phyloP scores from a whole-genome alignment of 192 early-diverging fungal species.

The Coemansia sp. region DNA sequence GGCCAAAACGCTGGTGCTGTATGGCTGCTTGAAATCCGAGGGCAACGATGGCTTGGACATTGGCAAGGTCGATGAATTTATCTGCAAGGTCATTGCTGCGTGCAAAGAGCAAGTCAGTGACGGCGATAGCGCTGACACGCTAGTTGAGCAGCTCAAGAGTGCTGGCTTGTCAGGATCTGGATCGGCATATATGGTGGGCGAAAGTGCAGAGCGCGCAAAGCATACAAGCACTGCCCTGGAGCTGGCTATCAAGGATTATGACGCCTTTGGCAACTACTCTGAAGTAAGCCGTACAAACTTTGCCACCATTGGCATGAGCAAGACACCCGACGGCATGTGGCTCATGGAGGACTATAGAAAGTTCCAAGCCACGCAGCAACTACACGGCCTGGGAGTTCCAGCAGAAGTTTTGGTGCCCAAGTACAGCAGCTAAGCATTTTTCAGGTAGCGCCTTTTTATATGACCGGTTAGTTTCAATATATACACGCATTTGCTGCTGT shows the following conservation, averaged over 20 bases:
- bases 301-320: background rate
- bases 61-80: background rate
- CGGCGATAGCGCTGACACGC: background rate
- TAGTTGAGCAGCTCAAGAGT: background rate
- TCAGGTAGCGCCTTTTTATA: no score
- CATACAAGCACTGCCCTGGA: constrained; percentile 9
- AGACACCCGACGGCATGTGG: constrained; percentile 17
- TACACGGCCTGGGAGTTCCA: background rate
- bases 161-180: background rate
- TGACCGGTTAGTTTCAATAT: background rate
- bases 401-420: constrained; percentile 2
- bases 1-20: constrained; percentile 5
- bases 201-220: background rate
- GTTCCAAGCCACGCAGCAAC: constrained; percentile 15
- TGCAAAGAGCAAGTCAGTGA: background rate
- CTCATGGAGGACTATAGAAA: constrained; percentile 5
- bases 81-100: background rate
- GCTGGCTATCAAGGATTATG: constrained; percentile 5
- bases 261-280: background rate
- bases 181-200: background rate
- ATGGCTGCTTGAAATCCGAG: constrained; percentile 11
- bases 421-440: background rate
- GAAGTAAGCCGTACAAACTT: background rate
- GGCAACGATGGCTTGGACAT: background rate
- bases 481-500: background rate